phyloP scores from a whole-genome alignment of 164 flowering plant species.

The Umbilicus rupestris region DNA sequence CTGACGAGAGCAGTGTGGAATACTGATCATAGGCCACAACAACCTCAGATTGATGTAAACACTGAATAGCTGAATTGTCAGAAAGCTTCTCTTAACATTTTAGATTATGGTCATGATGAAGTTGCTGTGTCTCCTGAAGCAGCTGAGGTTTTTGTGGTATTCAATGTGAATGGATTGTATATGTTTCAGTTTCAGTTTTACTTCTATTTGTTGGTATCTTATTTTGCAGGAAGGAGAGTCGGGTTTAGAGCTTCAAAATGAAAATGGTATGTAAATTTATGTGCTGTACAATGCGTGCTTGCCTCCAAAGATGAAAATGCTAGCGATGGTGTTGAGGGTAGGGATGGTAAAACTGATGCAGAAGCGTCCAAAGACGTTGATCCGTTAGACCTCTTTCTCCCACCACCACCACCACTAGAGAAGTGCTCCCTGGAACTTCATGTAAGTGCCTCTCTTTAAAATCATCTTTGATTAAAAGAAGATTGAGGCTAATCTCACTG shows the following conservation, averaged over 20 bases:
- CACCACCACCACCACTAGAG: conserved; percentile 53
- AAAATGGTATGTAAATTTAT: background rate
- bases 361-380: conserved; percentile 35
- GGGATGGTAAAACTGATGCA: conserved; percentile 18
- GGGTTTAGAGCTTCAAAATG: background rate
- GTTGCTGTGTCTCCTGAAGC: conserved; percentile 84
- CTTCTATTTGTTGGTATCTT: background rate
- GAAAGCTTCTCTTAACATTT: conserved; percentile 37
- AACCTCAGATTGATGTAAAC: conserved; percentile 1
- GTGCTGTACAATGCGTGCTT: too few species aligned
- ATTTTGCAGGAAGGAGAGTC: background rate
- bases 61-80: conserved; percentile 14
- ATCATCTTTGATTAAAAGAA: background rate
- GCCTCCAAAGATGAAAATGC: conserved; percentile 18
- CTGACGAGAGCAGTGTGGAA: background rate
- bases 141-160: conserved; percentile 46
- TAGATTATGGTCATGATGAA: conserved; percentile 83
- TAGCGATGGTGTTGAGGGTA: conserved; percentile 27
- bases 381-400: conserved; percentile 64
- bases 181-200: background rate
- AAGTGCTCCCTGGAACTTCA: conserved; percentile 79
- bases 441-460: conserved; percentile 33
- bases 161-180: background rate
- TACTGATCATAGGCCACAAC: conserved; percentile 17
- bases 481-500: background rate